These are phyloP conservation scores for Linnemannia zychae DNA, from an alignment of 192 early-diverging fungal species.

Conservation along the genomic window DNA sequence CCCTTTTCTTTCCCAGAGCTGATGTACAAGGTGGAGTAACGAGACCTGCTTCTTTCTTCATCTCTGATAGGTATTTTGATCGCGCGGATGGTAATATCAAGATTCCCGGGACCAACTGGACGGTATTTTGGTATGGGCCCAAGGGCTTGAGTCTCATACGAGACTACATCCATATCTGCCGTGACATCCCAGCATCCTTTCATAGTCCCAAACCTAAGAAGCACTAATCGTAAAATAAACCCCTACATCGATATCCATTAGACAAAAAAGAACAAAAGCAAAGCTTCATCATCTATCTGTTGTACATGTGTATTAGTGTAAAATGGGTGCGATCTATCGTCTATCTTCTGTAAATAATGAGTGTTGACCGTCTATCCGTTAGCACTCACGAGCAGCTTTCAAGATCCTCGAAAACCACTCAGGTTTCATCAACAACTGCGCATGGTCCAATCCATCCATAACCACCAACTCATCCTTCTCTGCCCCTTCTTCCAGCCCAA, in stretches of 20 bases:
- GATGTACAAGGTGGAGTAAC: neutral
- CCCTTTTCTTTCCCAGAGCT: too few species aligned
- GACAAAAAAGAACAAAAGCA: neutral
- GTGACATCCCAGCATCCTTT: slow-evolving; percentile 72
- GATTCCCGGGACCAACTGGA: slow-evolving; percentile 80
- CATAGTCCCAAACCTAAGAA: slow-evolving; percentile 1
- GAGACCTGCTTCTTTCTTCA: neutral
- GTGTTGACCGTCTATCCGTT: neutral
- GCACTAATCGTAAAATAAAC: neutral
- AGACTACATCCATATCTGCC: slow-evolving; percentile 64
- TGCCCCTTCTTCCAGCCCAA: slow-evolving; percentile 25
- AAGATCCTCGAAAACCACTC: slow-evolving; percentile 42
- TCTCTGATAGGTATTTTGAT: slow-evolving; percentile 83
- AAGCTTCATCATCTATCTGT: too few species aligned
- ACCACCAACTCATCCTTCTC: slow-evolving; percentile 48
- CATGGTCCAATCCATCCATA: slow-evolving; percentile 64
- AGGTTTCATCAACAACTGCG: slow-evolving; percentile 54
- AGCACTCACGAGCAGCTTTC: slow-evolving; percentile 31
- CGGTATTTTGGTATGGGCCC: slow-evolving; percentile 89
- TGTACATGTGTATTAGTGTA: neutral
- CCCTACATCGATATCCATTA: neutral
- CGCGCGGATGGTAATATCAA: slow-evolving; percentile 82
- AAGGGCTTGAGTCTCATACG: slow-evolving; percentile 57
- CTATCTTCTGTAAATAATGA: neutral
- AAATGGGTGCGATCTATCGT: too few species aligned